Evolutionary conservation across 2,329 filamentous ascomycete species (phyloP), one percentile per base, ranked within the genome.

Genomic region (Botryotinia narcissicola): DNA sequence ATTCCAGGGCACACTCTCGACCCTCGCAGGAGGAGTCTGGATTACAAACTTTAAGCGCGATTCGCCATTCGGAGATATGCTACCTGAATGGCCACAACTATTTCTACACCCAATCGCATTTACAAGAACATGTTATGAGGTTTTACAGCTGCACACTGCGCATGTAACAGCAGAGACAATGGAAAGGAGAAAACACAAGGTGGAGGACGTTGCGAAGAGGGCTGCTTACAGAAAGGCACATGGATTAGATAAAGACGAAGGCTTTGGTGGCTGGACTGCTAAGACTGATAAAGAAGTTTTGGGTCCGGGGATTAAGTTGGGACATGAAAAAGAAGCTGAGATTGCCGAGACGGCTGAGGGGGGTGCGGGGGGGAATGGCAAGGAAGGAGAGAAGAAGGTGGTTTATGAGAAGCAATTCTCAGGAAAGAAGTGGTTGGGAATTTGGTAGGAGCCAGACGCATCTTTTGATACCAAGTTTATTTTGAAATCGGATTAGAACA

Each of bases 131-230:
- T 91, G 91, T 80, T 80, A 91, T 75, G 87, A 93, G 74, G 93
- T 97, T 73, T 89, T 95, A 80, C 86, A 89, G 75, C 87, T 97
- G 84, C 92, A 97, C 81, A 88, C 92, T 77, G 87, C 90, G 78
- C 91, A 95, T 82, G 88, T 89, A 76, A 91, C 90, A 44, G 85
- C 88, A 76, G 84, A 90, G 80, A 92, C 92, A 42, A 86, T 87
- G 70, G 93, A 95, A 82, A 90, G 90, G 84, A 88, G 95, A 72
- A 88, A 89, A 79, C 87, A 87, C 80, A 90, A 90, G 77, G 87
- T 94, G 73, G 94, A 97, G 77, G 96, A 99, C 84, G 91, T 96
- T 42, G 88, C 91, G 82, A 97, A 98, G 89, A 88, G 95, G 79
- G 89, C 89, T 75, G 90, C 93, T 82, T 99, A 94, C 83, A 90